Base-by-base conservation (phyloP, 306 rosid species). In the Prosopis cineraria region DNA sequence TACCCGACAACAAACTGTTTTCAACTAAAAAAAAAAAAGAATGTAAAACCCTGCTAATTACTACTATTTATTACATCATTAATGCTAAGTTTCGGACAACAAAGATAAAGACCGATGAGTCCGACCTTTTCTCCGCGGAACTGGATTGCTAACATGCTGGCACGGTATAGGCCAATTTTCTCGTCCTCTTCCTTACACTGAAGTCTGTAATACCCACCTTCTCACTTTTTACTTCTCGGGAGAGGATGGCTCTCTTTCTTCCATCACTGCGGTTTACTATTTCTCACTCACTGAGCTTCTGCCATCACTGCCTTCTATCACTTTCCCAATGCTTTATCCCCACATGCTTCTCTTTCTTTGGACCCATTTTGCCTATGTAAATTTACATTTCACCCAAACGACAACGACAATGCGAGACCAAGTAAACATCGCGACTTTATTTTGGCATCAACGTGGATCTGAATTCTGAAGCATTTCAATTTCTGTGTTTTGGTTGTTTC, bases 251-350 rank as follows among this genome's bases (percentile, higher is more conserved):
- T 78, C 60, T 45, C 44, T 40, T 74, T 68, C n/a, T 19, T 14
- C 16, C 13, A 16, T 75, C 76, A 72, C 63, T 80, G 59, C 68
- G 63, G 43, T 74, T 72, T 85, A 45, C 84, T 69, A 39, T 76
- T 68, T 81, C 87, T 50, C 85, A 53, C 78, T 77, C 81, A 72
- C 74, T 29, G 82, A 75, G 68, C 70, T 47, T 47, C 85, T 81
- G 68, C 81, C 56, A 74, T 40, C 78, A 11, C 56, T 78, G 63
- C 78, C 81, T 81, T 56, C 60, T 59, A 37, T 76, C 72, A 13
- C 50, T 68, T 37, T 44, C 67, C 62, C 13, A 30, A n/a, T 70
- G 24, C 73, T 6, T 24, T 69, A 10, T 64, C 30, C 58, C 45
- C 20, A 11, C 74, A 68, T 37, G 55, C 68, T 39, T 65, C 47